Evolutionary conservation across 768 basidiomycete species (phyloP), one percentile per base, ranked within the genome.

Genomic region (Podaxis sp.): DNA sequence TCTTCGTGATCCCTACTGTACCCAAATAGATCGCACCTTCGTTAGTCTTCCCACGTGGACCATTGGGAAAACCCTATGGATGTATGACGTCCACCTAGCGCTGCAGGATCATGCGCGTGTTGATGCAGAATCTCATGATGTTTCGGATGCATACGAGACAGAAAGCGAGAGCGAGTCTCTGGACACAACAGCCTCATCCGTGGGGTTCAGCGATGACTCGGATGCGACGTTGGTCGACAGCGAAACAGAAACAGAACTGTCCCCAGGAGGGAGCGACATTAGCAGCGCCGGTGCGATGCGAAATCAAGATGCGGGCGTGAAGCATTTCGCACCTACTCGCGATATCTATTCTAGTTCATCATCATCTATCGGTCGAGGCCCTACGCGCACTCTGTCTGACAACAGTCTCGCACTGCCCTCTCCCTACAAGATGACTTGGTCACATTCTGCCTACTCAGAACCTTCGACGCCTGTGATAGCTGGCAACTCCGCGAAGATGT

Each of bases 21-120:
- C 75, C 63, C 76, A 83, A 56, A 77, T 87, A 55, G 89, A 90
- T 70, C 83, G 83, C 11, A 84, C 76, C 65, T 87, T 89, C 66
- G 80, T 80, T 63, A 75, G 72, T 37, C 76, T 86, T 67, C 83
- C 85, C 3, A 70, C 85, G 52, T 89, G 87, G 84, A 89, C 88
- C 20, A 84, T 90, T 68, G 74, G 78, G 49, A 90, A 90, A 76
- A 81, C 79, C 44, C 66, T 89, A n/a, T 90, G 84, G 77, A 78
- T 86, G 72, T 81, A 81, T 64, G 84, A 87, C 65, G 71, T 90
- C 68, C 82, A 84, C 50, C 71, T 79, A 63, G 70, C 70, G 8
- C 56, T 69, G 8, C 67, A 66, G 48, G 60, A 64, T n/a, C 70
- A 66, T 12, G 10, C 57, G 44, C 36, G 11, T 30, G 54, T 52